Percentiles rank a stretch among this genome's conserved stretches.
Evolutionary conservation across 441 rosid genomes (phyloP).

Genomic region (Daphne laureola): DNA sequence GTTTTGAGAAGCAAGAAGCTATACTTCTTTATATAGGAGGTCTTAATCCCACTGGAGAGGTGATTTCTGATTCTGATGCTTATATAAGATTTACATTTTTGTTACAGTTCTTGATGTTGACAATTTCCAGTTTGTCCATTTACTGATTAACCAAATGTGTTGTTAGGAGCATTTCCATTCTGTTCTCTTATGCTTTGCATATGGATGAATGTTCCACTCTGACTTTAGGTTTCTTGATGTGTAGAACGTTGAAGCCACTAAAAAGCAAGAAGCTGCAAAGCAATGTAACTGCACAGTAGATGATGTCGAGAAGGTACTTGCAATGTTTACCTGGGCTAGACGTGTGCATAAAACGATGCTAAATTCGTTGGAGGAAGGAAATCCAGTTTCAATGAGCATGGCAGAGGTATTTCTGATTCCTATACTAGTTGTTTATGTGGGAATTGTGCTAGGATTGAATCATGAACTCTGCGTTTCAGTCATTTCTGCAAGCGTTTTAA

Average conservation of each 20-base stretch:
- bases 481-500: neutral
- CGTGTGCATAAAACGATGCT: constrained; percentile 62
- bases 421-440: neutral
- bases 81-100: neutral
- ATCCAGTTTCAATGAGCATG: constrained; percentile 72
- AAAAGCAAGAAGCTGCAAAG: constrained; percentile 81
- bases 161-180: too few species aligned
- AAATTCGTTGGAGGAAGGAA: constrained; percentile 71
- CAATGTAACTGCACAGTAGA: constrained; percentile 64
- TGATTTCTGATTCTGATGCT: constrained; percentile 25
- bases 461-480: neutral
- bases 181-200: too few species aligned
- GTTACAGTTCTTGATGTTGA: too few species aligned
- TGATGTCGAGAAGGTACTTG: constrained; percentile 77
- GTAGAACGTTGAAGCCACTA: constrained; percentile 70
- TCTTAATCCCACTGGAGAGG: constrained; percentile 69
- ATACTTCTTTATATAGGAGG: constrained; percentile 55
- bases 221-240: constrained; percentile 48
- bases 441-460: neutral
- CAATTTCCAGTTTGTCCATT: too few species aligned
- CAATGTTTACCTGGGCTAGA: constrained; percentile 86
- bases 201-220: constrained; percentile 23
- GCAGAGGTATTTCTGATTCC: constrained; percentile 48
- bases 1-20: constrained; percentile 72
- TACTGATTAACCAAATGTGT: too few species aligned